Conservation (phyloP, 2,329 filamentous ascomycete species). For the Cladorrhinum sp. region DNA sequence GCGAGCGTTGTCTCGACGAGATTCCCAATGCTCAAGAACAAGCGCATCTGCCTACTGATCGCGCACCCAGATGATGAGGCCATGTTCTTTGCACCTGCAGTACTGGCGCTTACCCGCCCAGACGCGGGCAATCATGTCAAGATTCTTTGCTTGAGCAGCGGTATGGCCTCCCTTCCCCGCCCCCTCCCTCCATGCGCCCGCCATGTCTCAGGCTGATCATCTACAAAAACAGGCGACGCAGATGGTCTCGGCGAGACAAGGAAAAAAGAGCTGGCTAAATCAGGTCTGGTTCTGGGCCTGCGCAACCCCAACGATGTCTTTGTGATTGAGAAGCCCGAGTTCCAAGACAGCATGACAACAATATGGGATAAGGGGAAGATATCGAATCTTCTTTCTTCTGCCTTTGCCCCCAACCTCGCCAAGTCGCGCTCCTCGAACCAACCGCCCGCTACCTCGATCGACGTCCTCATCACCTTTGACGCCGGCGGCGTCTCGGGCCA, state of each 20-base stretch:
- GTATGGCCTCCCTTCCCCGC: slow-evolving; percentile 38
- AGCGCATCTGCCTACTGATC: slow-evolving; percentile 88
- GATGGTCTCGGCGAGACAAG: slow-evolving; percentile 82
- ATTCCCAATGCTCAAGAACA: slow-evolving; percentile 69
- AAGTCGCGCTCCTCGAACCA: slow-evolving; percentile 29
- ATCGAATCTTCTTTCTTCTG: slow-evolving; percentile 63
- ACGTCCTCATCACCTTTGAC: slow-evolving; percentile 90
- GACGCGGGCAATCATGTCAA: slow-evolving; percentile 85
- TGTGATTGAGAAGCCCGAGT: slow-evolving; percentile 77
- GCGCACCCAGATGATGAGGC: slow-evolving; percentile 98
- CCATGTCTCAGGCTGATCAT: slow-evolving; percentile 1
- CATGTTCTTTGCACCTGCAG: slow-evolving; percentile 95
- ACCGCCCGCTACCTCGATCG: slow-evolving; percentile 57
- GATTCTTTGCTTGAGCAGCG: slow-evolving; percentile 88
- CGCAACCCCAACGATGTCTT: slow-evolving; percentile 74
- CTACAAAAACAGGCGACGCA: slow-evolving; percentile 62
- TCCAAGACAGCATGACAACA: slow-evolving; percentile 84
- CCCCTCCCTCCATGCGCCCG: background rate
- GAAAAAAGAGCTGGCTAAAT: slow-evolving; percentile 79
- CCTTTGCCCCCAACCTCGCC: slow-evolving; percentile 67
- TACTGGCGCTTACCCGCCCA: slow-evolving; percentile 78
- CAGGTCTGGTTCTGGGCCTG: slow-evolving; percentile 73
- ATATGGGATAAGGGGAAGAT: slow-evolving; percentile 73
- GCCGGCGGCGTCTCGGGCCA: slow-evolving; percentile 76
- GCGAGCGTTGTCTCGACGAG: slow-evolving; percentile 44